Evolutionary conservation across 257 asterid species (phyloP).

Genomic region (Fraxinus quadrangulata): DNA sequence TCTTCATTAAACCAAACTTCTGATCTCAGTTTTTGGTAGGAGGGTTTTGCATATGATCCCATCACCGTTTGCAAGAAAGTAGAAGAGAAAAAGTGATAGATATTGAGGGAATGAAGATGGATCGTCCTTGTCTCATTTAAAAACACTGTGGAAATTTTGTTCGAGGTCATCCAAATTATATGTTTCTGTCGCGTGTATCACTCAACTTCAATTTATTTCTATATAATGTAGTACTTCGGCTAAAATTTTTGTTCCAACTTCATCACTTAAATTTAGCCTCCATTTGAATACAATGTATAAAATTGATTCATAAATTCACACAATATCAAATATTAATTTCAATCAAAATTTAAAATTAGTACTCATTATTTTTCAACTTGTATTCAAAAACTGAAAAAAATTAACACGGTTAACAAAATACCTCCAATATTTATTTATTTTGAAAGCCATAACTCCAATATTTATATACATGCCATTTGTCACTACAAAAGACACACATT

Average conservation of each 20-base stretch:
- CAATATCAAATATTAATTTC: too few species aligned
- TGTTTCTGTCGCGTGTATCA: background rate
- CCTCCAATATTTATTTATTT: too few species aligned
- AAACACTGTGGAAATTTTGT: background rate
- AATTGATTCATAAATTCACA: too few species aligned
- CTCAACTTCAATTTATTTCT: slow-evolving; percentile 4
- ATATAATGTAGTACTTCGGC: background rate
- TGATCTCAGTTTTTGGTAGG: slow-evolving; percentile 53
- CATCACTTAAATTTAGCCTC: background rate
- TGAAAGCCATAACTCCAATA: too few species aligned
- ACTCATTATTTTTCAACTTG: too few species aligned
- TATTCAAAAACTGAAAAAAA: too few species aligned
- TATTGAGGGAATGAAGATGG: slow-evolving; percentile 1
- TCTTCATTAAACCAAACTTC: slow-evolving; percentile 46
- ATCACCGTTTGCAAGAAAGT: slow-evolving; percentile 13
- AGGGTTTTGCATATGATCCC: slow-evolving; percentile 37
- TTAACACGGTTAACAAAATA: too few species aligned
- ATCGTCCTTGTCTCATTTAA: slow-evolving; percentile 26
- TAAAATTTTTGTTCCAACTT: background rate
- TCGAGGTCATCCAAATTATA: background rate
- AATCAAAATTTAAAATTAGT: too few species aligned
- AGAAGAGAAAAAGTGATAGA: background rate
- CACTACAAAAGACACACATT: too few species aligned
- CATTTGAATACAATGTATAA: background rate
- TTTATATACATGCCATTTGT: too few species aligned